A percentile compares a stretch with the other conserved stretches of the same genome.
Conservation (phyloP, 352 stramenopile species). For the Globisporangium perplexum region DNA sequence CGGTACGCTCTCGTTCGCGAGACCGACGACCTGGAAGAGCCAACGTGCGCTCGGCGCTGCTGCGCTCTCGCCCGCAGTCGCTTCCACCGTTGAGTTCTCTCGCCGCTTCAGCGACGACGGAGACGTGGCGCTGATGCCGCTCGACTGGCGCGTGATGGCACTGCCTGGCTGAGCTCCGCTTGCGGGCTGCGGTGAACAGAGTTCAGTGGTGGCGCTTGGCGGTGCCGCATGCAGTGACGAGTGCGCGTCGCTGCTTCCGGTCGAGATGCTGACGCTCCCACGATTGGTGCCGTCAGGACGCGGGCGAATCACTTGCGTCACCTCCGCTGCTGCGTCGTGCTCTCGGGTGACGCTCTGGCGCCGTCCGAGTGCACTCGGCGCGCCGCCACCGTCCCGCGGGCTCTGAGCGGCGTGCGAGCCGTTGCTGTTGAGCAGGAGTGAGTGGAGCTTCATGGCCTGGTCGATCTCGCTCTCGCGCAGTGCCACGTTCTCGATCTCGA, state of each 20-base stretch:
- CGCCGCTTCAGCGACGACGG: constrained; percentile 5
- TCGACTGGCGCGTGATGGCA: neutral
- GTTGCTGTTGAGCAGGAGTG: constrained; percentile 19
- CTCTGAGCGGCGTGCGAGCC: too few relatives aligned
- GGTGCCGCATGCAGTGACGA: too few relatives aligned
- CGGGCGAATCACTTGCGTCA: too few relatives aligned
- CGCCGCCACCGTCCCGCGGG: neutral
- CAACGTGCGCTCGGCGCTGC: neutral
- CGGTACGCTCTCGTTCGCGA: neutral
- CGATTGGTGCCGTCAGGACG: neutral
- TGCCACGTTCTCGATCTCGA: constrained; percentile 53
- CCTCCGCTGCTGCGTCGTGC: neutral
- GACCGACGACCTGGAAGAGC: constrained; percentile 4
- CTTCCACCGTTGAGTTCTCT: neutral
- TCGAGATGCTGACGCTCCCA: neutral
- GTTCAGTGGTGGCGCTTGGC: neutral
- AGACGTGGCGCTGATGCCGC: neutral
- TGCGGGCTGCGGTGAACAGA: too few relatives aligned
- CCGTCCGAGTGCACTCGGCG: neutral
- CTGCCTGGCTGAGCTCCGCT: neutral
- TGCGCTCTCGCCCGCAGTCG: neutral
- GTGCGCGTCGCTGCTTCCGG: too few relatives aligned
- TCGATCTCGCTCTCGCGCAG: constrained; percentile 43
- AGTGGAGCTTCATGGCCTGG: constrained; percentile 47
- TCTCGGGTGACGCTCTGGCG: neutral